Evolutionary conservation across 768 basidiomycete species (phyloP), one percentile per base, ranked within the genome.

Genomic region (Pulveroboletus sp.): DNA sequence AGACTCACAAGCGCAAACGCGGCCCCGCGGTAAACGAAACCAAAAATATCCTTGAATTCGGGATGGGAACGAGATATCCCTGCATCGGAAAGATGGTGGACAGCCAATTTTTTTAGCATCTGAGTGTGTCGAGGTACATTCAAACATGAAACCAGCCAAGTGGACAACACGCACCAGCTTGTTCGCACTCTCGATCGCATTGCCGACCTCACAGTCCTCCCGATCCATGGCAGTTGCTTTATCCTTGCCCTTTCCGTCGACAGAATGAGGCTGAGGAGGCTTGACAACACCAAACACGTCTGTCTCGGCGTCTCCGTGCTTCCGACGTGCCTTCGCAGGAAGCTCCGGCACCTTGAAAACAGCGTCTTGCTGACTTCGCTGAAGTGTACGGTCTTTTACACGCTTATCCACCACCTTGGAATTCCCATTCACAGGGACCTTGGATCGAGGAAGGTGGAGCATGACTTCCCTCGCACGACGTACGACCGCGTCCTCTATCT

Each of bases 131-230:
- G 15, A 10, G 17, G 43, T 21, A 27, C 18, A 7, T 26, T 1
- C 14, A 51, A 18, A 27, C 2, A 14, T 21, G 5, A 24, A n/a
- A 17, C 21, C 14, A 11, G 26, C 8, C 39, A 30, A 49, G 36
- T 10, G 41, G 12, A 10, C n/a, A 18, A 43, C 17, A 65, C 75
- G 58, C 54, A 86, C 85, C 53, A 74, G 75, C 64, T 82, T 86
- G 60, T 86, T 87, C 6, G 73, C 70, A 57, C 72, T 77, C 68
- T 86, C 84, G 37, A 79, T 57, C 48, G 70, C 56, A 24, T 55
- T 54, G 14, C 60, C 63, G 8, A 49, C 53, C 42, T 61, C 65
- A 15, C 31, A 31, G 8, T 60, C 51, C 6, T 41, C 50, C 8
- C 8, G 71, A 66, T 54, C 73, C 8, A 59, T 50, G 8, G 54